Evolutionary conservation across 805 yeast species (phyloP).

Genomic region (Candida ficus): DNA sequence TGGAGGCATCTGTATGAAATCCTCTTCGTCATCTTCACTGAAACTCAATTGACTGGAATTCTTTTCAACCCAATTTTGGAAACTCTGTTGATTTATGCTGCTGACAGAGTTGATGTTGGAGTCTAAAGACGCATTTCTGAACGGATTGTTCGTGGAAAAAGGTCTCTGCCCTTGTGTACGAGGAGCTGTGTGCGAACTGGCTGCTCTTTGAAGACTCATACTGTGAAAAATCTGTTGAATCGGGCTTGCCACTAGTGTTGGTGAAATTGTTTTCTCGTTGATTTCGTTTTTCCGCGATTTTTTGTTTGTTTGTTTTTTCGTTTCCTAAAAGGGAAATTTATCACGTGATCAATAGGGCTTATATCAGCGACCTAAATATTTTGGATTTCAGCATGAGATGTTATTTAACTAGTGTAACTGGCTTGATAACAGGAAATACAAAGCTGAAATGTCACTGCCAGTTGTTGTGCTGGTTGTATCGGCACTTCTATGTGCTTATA

Average conservation of each 20-base stretch:
- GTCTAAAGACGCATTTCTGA: slow-evolving; percentile 42
- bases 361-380: not conserved
- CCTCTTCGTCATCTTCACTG: slow-evolving; percentile 37
- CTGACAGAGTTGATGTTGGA: slow-evolving; percentile 26
- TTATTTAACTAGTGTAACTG: no score
- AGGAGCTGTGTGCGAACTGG: slow-evolving; percentile 7
- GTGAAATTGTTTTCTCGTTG: not conserved
- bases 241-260: no score
- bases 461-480: slow-evolving; percentile 6
- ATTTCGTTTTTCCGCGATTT: not conserved
- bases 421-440: no score
- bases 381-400: not conserved
- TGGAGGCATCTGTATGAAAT: slow-evolving; percentile 21
- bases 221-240: no score
- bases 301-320: not conserved
- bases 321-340: not conserved
- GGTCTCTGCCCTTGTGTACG: slow-evolving; percentile 25
- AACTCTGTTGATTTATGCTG: slow-evolving; percentile 31
- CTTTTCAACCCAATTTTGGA: slow-evolving; percentile 55
- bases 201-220: slow-evolving; percentile 19
- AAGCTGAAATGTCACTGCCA: not conserved
- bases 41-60: slow-evolving; percentile 35
- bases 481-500: slow-evolving; percentile 8
- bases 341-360: not conserved
- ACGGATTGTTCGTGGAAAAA: slow-evolving; percentile 69